Evolutionary conservation across 352 stramenopile species (phyloP), one percentile per base, ranked within the genome.

Genomic region (Phytophthora idaei): DNA sequence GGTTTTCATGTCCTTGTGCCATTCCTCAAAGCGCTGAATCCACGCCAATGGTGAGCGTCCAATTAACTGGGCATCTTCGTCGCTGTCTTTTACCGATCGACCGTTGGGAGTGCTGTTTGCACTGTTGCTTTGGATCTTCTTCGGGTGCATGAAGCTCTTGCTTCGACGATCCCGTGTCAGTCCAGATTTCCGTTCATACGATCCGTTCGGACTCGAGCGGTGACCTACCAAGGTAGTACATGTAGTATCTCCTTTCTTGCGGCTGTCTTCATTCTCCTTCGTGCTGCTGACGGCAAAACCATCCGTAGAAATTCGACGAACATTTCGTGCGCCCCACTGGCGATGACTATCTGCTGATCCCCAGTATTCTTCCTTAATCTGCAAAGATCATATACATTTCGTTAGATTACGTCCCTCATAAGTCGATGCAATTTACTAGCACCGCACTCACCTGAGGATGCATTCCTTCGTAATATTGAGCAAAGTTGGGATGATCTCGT

Each of bases 11-110:
- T 90, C 83, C 51, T 92, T 90, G 59, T 92, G 84, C 86, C 86
- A 94, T 48, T 86, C 83, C 41, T 93, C 86, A 21, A 94, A 80
- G 5, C 85, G 81, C 56, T 94, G 84, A 53, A 94, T 83, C 84
- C 84, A 94, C 8, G 78, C 81, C 48, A 86, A 81, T 1, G 86
- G 84, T 2, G 86, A 91, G 0, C 76, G 77, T 27, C 79, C 83
- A 50, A 75, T 71, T n/a, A 75, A 29, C 15, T 81, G 73, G 37
- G 42, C 52, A 36, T 87, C 79, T 5, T 83, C 79, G 15, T 89
- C 74, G 29, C 39, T 75, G 12, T 62, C 56, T 52, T 67, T 67
- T 3, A 39, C 42, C 2, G 27, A 28, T 52, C 57, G 57, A n/a
- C 32, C 49, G 15, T 49, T 67, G 8, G 57, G 55, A 14, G 61